Evolutionary conservation across 2,329 filamentous ascomycete species (phyloP).

Genomic region (Beauveria varroae): DNA sequence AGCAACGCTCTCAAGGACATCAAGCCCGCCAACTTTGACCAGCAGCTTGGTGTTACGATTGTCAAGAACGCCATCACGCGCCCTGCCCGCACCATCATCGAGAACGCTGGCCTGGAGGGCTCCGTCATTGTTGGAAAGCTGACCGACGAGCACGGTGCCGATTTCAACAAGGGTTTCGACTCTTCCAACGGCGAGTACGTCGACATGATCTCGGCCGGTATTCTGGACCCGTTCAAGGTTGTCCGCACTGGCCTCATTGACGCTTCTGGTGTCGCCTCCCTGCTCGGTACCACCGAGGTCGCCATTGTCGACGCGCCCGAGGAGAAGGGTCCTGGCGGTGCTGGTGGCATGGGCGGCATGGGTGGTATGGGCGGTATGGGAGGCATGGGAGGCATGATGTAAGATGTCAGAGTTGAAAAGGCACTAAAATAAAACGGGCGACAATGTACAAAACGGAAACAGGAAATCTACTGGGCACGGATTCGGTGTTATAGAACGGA

Average conservation of each 20-base stretch:
- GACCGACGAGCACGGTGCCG: slow-evolving; percentile 79
- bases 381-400: slow-evolving; percentile 56
- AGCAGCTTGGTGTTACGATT: slow-evolving; percentile 96
- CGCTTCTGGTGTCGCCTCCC: slow-evolving; percentile 89
- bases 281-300: slow-evolving; percentile 96
- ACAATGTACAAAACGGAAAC: slow-evolving; percentile 11
- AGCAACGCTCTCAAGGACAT: slow-evolving; percentile 76
- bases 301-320: slow-evolving; percentile 94
- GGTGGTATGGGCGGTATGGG: slow-evolving; percentile 53
- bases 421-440: slow-evolving; percentile 3
- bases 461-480: slow-evolving; percentile 14
- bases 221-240: slow-evolving; percentile 98
- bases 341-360: slow-evolving; percentile 63
- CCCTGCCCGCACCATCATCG: slow-evolving; percentile 88
- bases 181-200: slow-evolving; percentile 96
- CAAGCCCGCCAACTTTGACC: slow-evolving; percentile 94
- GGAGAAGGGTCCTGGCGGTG: slow-evolving; percentile 67
- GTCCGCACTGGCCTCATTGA: slow-evolving; percentile 94
- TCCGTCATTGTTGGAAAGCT: slow-evolving; percentile 97
- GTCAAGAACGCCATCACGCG: slow-evolving; percentile 97
- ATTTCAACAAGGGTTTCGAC: slow-evolving; percentile 99
- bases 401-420: slow-evolving; percentile 24
- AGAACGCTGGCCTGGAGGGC: slow-evolving; percentile 95
- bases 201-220: slow-evolving; percentile 95
- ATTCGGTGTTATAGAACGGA: slow-evolving; percentile 12